Evolutionary conservation across 139 green algal genomes (phyloP), one percentile per base, ranked within the genome.

Genomic region (Micractinium sp.): DNA sequence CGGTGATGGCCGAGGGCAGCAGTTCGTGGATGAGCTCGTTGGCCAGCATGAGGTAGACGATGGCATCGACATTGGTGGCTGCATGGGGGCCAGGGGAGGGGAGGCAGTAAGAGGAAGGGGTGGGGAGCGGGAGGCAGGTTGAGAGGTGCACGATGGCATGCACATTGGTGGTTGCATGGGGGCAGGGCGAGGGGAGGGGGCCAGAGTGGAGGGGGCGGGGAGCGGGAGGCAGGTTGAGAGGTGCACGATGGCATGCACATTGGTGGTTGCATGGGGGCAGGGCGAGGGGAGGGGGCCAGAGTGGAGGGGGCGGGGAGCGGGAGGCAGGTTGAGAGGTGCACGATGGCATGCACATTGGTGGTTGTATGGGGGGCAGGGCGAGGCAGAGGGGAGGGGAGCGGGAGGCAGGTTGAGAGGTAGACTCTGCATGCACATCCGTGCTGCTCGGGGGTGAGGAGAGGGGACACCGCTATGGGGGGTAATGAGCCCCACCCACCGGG

Each of bases 21-120:
- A 98, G 81, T 5, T 81, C 47, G 91, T 99, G 96, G 18, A 98
- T 85, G 63, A 99, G 83, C 25, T 98, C 90, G 86, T 98, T 98
- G 36, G 96, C 96, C 66, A 98, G 93, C 96, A 98, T 98, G 31
- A 99, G 94, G 89, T 99, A 99, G n/a, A 99, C 97, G 19, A 95
- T 91, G 0, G 98, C 87, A 41, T 66, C 25, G 29, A 25, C 29
- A 12, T 25, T 39, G 35, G 35, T 22, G 41, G 66, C 4, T 31
- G 22, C 19, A 74, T 29, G 66, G 66, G 19, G 27, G 66, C 66
- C 38, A 38, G 29, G 29, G 9, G 71, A 31, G 71, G 31, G 31
- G 2, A 38, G 29, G 29, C 29, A 18, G 71, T 18, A 18, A 38
- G 69, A 36, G 13, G 69, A 31, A 27, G n/a, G 73, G 12, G n/a